A percentile compares a stretch with the other conserved stretches of the same genome.
phyloP scores from a whole-genome alignment of 2,329 filamentous ascomycete species.

The Aschersonia sp. region DNA sequence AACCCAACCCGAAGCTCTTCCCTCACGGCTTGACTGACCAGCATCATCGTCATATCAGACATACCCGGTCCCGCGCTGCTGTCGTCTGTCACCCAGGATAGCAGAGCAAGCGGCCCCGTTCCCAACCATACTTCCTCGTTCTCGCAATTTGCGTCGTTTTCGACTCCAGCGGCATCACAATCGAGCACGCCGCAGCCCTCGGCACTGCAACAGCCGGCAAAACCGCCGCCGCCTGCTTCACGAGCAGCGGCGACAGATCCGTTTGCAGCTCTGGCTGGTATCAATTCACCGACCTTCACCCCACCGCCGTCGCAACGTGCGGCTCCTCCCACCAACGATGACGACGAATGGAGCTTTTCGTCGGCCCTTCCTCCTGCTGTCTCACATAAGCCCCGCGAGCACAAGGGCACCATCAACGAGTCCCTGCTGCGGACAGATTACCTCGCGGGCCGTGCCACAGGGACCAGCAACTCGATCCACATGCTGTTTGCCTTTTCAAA shows the following conservation, averaged over 20 bases:
- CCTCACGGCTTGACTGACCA: conserved; percentile 7
- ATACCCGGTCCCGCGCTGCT: conserved; percentile 50
- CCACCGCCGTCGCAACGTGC: conserved; percentile 11
- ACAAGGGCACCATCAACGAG: conserved; percentile 54
- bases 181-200: conserved; percentile 38
- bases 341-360: conserved; percentile 90
- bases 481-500: conserved; percentile 78
- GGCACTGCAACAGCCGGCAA: conserved; percentile 27
- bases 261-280: neutral
- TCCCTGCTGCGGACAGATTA: conserved; percentile 60
- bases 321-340: conserved; percentile 45
- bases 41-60: conserved; percentile 25
- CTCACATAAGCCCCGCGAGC: conserved; percentile 38
- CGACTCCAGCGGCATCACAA: conserved; percentile 35
- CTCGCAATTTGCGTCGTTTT: conserved; percentile 40
- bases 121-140: conserved; percentile 31
- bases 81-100: conserved; percentile 48
- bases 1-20: neutral
- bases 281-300: conserved; percentile 9
- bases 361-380: conserved; percentile 60
- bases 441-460: conserved; percentile 44
- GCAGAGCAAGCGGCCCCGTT: conserved; percentile 33
- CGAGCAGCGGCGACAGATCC: no score
- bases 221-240: conserved; percentile 17
- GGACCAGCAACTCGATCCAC: conserved; percentile 42